Evolutionary conservation across 495 filamentous ascomycete genomes (phyloP).

Genomic region (Talaromyces stipitatus): DNA sequence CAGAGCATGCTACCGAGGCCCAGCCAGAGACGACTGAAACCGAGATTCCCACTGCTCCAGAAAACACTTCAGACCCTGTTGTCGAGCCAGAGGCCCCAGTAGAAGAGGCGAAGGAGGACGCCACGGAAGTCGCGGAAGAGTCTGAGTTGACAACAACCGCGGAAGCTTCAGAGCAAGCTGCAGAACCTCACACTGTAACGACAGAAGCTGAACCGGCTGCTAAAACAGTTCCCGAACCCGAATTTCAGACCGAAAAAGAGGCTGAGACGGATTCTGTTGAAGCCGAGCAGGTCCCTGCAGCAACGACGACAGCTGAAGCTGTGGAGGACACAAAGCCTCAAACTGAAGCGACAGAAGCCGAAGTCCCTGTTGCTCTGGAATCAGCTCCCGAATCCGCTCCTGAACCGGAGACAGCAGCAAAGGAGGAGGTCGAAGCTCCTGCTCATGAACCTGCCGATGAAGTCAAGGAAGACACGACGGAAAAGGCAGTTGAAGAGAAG

Average conservation of each 20-base stretch:
- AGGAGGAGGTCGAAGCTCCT: neutral
- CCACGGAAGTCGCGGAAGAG: neutral
- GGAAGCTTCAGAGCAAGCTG: constrained; percentile 1
- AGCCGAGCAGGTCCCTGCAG: too few species aligned
- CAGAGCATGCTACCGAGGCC: neutral
- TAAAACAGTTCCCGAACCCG: neutral
- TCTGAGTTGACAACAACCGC: neutral
- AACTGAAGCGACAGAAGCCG: too few species aligned
- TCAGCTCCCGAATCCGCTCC: too few species aligned
- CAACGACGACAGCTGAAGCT: too few species aligned
- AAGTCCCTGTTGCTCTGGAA: too few species aligned
- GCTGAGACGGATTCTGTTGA: neutral
- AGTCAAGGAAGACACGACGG: neutral
- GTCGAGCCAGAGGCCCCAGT: neutral
- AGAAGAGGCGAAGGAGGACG: neutral
- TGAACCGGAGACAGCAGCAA: neutral
- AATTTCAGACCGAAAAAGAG: neutral
- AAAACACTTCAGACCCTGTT: neutral
- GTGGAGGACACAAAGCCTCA: too few species aligned
- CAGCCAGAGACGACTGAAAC: neutral
- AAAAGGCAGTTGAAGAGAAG: neutral
- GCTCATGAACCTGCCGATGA: neutral
- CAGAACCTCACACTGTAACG: constrained; percentile 2
- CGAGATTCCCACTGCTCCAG: neutral
- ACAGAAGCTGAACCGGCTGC: constrained; percentile 1